Conservation (phyloP, 2,329 filamentous ascomycete genomes). For the Colletotrichum camelliae region DNA sequence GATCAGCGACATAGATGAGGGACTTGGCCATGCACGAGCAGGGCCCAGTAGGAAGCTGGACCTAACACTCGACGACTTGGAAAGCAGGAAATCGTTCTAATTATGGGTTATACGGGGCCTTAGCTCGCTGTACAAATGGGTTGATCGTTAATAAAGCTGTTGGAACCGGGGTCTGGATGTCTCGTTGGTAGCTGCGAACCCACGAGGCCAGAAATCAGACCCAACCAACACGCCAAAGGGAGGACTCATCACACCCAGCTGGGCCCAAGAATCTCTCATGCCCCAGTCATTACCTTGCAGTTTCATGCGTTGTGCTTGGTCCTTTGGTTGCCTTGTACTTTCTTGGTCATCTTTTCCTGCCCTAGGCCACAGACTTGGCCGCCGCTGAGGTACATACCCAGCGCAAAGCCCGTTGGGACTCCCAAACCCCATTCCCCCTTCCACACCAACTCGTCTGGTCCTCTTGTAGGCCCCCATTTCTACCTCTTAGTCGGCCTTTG, state of each 20-base stretch:
- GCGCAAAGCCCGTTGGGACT: too few relatives aligned
- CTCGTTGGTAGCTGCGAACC: neutral
- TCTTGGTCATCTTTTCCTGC: too few relatives aligned
- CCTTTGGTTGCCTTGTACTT: too few relatives aligned
- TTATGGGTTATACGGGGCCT: too few relatives aligned
- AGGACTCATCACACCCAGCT: neutral
- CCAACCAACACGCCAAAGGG: neutral
- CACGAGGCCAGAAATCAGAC: neutral
- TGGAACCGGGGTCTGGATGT: neutral
- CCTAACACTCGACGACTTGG: neutral
- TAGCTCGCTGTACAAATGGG: rapidly evolving
- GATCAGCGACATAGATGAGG: neutral
- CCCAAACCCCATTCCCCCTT: too few relatives aligned
- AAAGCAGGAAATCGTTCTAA: too few relatives aligned
- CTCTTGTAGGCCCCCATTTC: too few relatives aligned
- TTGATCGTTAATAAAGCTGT: neutral
- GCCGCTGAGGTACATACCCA: too few relatives aligned
- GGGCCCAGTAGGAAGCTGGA: neutral
- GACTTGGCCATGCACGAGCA: neutral
- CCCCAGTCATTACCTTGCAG: neutral
- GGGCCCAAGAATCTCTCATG: too few relatives aligned
- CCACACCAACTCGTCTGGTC: too few relatives aligned
- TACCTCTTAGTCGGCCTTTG: neutral
- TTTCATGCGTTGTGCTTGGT: too few relatives aligned
- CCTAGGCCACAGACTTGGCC: too few relatives aligned